A percentile compares a stretch with the other conserved stretches of the same genome.
phyloP scores from a whole-genome alignment of 305 asterid species.

The Fraxinus ornus region DNA sequence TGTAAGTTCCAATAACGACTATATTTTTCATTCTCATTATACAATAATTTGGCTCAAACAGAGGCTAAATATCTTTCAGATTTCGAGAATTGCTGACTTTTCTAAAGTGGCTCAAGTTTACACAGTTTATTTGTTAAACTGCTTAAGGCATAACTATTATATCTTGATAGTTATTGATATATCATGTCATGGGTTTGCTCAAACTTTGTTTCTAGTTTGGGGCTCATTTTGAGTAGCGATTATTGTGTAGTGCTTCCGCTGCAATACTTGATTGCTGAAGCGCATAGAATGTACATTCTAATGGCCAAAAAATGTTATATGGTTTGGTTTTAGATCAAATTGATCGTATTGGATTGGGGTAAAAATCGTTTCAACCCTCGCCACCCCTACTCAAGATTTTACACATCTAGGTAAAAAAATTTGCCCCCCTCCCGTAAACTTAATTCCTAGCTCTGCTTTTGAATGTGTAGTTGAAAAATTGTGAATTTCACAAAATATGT shows the following conservation, averaged over 20 bases:
- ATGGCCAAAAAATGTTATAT: background rate
- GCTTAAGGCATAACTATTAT: background rate
- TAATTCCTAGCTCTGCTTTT: background rate
- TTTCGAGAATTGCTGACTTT: background rate
- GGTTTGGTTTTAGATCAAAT: background rate
- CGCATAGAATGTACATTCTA: background rate
- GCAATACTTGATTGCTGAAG: background rate
- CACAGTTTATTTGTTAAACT: background rate
- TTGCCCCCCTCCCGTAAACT: background rate
- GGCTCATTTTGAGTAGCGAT: background rate
- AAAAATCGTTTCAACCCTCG: background rate
- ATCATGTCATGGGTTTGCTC: background rate
- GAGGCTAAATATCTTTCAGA: background rate
- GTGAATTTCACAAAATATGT: background rate
- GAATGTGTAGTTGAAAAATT: no score
- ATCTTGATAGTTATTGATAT: background rate
- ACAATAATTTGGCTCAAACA: no score
- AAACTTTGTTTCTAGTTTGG: background rate
- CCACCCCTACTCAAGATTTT: background rate
- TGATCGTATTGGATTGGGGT: background rate
- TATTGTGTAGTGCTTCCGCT: background rate
- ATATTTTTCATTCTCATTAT: no score
- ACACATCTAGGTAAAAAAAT: background rate
- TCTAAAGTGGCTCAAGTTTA: no score
- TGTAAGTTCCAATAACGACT: no score